Evolutionary conservation across 2,329 filamentous ascomycete species (phyloP).

Genomic region (Penicillium sp.): DNA sequence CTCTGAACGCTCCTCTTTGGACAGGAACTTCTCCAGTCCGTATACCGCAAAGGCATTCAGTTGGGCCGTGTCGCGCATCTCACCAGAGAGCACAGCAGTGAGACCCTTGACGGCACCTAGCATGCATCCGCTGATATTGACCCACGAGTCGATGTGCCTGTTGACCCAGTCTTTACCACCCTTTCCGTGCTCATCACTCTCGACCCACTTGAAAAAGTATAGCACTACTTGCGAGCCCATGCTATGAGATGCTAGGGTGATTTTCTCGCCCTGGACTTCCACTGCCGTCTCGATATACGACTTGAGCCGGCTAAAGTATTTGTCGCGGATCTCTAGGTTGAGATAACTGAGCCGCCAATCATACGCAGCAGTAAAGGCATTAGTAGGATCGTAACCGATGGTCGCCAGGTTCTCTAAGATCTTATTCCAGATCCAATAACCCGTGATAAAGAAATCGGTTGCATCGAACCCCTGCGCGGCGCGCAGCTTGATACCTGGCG

Average conservation of each 20-base stretch:
- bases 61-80: conserved; percentile 98
- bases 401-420: conserved; percentile 95
- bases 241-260: conserved; percentile 82
- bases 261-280: conserved; percentile 67
- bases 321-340: conserved; percentile 84
- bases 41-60: conserved; percentile 95
- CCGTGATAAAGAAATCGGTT: conserved; percentile 75
- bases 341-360: conserved; percentile 90
- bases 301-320: conserved; percentile 89
- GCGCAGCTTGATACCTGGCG: conserved; percentile 79
- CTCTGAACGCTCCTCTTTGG: conserved; percentile 81
- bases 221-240: conserved; percentile 97
- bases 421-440: conserved; percentile 99
- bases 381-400: conserved; percentile 85
- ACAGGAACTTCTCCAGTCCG: conserved; percentile 90
- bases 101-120: conserved; percentile 87
- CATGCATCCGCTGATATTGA: conserved; percentile 98
- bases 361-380: conserved; percentile 64
- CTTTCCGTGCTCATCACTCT: conserved; percentile 67
- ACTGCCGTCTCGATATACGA: conserved; percentile 81
- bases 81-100: conserved; percentile 83
- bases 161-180: conserved; percentile 89
- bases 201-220: conserved; percentile 74
- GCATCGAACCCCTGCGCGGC: conserved; percentile 96
- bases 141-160: conserved; percentile 83